Evolutionary conservation across 495 filamentous ascomycete genomes (phyloP).

Genomic region (Penicillium silybi): DNA sequence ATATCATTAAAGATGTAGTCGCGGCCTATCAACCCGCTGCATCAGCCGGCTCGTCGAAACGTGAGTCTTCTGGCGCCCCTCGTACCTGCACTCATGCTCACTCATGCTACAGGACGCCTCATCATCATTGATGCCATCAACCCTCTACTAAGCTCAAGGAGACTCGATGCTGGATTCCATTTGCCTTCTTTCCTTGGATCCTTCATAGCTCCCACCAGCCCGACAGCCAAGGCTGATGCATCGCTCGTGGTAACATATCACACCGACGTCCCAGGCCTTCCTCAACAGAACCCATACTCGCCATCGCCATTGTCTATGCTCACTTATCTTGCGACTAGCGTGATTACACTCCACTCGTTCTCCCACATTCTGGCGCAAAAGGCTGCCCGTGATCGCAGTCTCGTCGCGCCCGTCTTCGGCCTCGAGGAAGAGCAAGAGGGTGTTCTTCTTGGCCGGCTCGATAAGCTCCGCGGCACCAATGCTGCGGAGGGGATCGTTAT

Average conservation of each 20-base stretch:
- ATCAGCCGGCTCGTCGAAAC: conserved; percentile 25
- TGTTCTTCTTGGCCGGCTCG: conserved; percentile 55
- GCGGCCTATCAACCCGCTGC: conserved; percentile 25
- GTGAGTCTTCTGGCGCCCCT: conserved; percentile 18
- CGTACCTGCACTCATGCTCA: neutral
- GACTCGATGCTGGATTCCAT: conserved; percentile 28
- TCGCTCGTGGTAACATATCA: conserved; percentile 45
- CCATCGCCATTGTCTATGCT: conserved; percentile 61
- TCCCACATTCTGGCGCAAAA: conserved; percentile 65
- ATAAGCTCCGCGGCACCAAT: conserved; percentile 43
- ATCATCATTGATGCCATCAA: conserved; percentile 46
- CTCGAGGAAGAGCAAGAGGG: conserved; percentile 72
- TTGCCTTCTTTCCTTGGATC: conserved; percentile 39
- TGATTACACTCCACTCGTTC: conserved; percentile 60
- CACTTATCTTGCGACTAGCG: conserved; percentile 63
- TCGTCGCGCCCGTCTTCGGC: conserved; percentile 70
- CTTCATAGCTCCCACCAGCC: conserved; percentile 26
- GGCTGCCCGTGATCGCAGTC: conserved; percentile 62
- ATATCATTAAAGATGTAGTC: conserved; percentile 55
- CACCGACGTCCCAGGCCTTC: conserved; percentile 45
- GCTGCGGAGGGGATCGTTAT: conserved; percentile 61
- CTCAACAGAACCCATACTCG: conserved; percentile 55
- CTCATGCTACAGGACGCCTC: conserved; percentile 29
- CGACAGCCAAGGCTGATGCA: conserved; percentile 26
- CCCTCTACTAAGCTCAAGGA: conserved; percentile 30